Percentiles rank a stretch among this genome's conserved stretches.
Conservation (phyloP, 371 early-diverging fungal species). For the Mortierella sp. region DNA sequence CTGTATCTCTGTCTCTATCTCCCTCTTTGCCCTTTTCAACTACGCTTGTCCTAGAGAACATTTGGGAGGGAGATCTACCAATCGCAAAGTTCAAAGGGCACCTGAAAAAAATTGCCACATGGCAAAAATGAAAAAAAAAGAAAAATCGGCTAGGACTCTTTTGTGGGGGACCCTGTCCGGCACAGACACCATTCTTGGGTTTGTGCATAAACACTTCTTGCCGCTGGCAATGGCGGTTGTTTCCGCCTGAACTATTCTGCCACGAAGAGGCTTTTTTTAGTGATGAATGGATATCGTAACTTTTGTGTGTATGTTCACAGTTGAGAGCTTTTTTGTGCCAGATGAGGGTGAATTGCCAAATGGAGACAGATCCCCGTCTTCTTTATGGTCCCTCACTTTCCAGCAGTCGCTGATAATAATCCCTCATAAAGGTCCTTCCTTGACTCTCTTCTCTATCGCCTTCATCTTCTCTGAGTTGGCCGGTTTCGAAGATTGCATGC, state of each 20-base stretch:
- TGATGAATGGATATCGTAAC: not conserved
- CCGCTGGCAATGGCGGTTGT: not conserved
- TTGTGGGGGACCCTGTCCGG: not conserved
- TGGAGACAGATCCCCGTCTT: not conserved
- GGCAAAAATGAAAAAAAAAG: constrained; percentile 6
- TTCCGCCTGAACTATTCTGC: constrained; percentile 31
- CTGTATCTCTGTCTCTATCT: too few species aligned
- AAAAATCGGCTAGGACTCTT: constrained; percentile 1
- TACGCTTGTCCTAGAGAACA: too few species aligned
- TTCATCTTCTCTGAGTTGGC: too few species aligned
- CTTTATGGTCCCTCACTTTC: not conserved
- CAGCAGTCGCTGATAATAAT: too few species aligned
- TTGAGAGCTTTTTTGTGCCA: not conserved
- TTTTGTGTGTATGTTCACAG: not conserved
- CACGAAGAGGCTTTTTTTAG: constrained; percentile 4
- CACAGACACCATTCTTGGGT: constrained; percentile 5
- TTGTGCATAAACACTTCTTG: not conserved
- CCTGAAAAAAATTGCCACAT: too few species aligned
- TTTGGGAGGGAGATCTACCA: too few species aligned
- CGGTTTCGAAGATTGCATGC: too few species aligned
- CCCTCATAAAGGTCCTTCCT: not conserved
- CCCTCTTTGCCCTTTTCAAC: too few species aligned
- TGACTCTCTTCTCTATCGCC: too few species aligned
- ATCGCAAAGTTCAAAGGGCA: too few species aligned
- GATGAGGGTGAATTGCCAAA: constrained; percentile 4